Percentiles rank a stretch among this genome's conserved stretches.
Conservation (phyloP, 163 green algal species). For the Trebouxiophyceae sp. region DNA sequence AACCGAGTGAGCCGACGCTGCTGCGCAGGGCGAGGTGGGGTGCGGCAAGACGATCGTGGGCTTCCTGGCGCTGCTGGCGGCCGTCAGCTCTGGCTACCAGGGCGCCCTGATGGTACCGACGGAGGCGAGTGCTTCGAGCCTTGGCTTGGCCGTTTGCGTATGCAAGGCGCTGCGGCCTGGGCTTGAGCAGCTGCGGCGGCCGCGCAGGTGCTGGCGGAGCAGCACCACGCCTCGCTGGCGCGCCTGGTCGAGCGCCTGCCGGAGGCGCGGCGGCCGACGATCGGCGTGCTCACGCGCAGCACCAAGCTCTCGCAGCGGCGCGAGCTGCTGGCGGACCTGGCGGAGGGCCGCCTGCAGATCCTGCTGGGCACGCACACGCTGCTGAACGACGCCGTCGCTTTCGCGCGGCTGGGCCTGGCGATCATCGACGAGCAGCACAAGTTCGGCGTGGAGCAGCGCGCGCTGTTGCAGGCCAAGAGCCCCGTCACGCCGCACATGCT, state of each 20-base stretch:
- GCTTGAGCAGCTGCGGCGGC: not conserved
- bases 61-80: conserved; percentile 69
- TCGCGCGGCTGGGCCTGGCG: conserved; percentile 68
- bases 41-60: conserved; percentile 91
- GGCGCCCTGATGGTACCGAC: conserved; percentile 80
- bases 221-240: conserved; percentile 66
- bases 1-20: not conserved
- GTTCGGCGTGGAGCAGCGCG: conserved; percentile 88
- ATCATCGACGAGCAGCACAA: conserved; percentile 95
- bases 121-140: conserved; percentile 28
- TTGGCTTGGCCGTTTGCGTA: no score
- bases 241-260: conserved; percentile 42
- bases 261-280: conserved; percentile 4
- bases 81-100: conserved; percentile 58
- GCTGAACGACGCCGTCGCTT: conserved; percentile 50
- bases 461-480: conserved; percentile 46
- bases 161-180: no score
- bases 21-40: conserved; percentile 88
- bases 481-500: conserved; percentile 67
- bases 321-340: conserved; percentile 26
- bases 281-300: conserved; percentile 45
- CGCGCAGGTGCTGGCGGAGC: conserved; percentile 53
- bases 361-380: conserved; percentile 83
- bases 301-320: conserved; percentile 11
- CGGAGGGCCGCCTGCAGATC: conserved; percentile 47